Evolutionary conservation across 345 rosid species (phyloP), one percentile per base, ranked within the genome.

Genomic region (Trapa incisa): DNA sequence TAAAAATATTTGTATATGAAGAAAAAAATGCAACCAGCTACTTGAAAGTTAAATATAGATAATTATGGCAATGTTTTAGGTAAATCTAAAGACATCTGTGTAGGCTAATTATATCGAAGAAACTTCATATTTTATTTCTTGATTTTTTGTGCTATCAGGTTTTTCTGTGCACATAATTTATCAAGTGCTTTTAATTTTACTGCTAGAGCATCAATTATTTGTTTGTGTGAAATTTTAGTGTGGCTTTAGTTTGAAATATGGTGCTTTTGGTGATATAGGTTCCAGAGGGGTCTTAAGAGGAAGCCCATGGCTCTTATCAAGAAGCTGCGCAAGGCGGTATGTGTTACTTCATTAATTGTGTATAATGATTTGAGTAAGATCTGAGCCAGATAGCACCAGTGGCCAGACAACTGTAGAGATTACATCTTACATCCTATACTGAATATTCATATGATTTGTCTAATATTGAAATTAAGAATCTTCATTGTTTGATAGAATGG

Each of bases 261-360:
- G 54, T 50, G 54, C 11, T 50, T 50, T 6, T 15, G 38, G 12
- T 69, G 41, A 10, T 22, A 32, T 74, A 92, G 98, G 91, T 92
- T 92, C 79, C 84, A 86, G 76, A 88, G 97, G 68, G 98, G 97
- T 75, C 74, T 92, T 70, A 86, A 83, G 64, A 79, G 92, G 80
- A 89, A 89, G 77, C 96, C 96, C 52, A 83, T 89, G 96, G 96
- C 96, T 74, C 65, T 89, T 68, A 83, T 89, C 67, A 89, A 86
- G 83, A 89, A 88, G 80, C 88, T 88, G 0, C 86, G 92, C 57
- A 83, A 85, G 70, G 96, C 96, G 84, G 96, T 88, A 82, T 75
- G 58, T 47, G 7, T 12, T 67, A 22, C 53, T 65, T 13, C 3
- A 6, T 12, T 13, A 42, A 43, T 4, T 43, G 47, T 11, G 60